Base-by-base conservation (phyloP, 352 stramenopile genomes). In the Globisporangium takayamanum region DNA sequence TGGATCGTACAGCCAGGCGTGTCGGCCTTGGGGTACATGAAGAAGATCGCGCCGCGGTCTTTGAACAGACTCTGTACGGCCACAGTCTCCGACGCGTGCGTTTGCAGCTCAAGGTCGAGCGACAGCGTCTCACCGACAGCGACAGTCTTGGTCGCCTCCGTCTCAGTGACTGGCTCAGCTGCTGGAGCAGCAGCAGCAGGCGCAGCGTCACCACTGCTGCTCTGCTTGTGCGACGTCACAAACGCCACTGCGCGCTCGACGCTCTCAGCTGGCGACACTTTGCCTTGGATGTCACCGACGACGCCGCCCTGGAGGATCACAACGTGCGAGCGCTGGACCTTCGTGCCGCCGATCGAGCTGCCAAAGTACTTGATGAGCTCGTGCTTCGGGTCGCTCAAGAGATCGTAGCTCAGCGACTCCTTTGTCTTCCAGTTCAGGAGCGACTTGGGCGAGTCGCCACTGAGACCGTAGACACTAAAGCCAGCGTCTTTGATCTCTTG, bases 11-110 rank as follows among this genome's bases (percentile, higher is more conserved):
- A 95, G 5, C 84, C 86, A 5, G 82, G 80, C 8, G 86, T 95
- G 62, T 95, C 80, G 0, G 86, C 86, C 60, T 92, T 92, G 6
- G 86, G 84, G 66, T 88, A 95, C 80, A 94, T 94, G 68, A 95
- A 95, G 69, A 95, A 92, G 55, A 95, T 86, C 45, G 70, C 81
- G 22, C 83, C 84, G 16, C 83, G 74, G 6, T 86, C 79, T 59
- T 88, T 76, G 59, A 92, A 77, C 41, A 95, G 55, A 20, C 84
- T 72, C 55, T 91, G 82, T 44, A 94, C 71, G 50, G 76, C 71
- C 14, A 92, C 76, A 14, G 55, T 73, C 25, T 76, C 71, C 18
- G 67, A 76, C 15, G 79, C 70, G 50, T 95, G 74, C 11, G 69
- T 95, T 60, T 83, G 63, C 44, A 95, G 71, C 60, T 89, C 82